These are phyloP conservation scores for Calonectria fujianensis DNA, from an alignment of 2,329 filamentous ascomycete genomes.

Conservation along the genomic window DNA sequence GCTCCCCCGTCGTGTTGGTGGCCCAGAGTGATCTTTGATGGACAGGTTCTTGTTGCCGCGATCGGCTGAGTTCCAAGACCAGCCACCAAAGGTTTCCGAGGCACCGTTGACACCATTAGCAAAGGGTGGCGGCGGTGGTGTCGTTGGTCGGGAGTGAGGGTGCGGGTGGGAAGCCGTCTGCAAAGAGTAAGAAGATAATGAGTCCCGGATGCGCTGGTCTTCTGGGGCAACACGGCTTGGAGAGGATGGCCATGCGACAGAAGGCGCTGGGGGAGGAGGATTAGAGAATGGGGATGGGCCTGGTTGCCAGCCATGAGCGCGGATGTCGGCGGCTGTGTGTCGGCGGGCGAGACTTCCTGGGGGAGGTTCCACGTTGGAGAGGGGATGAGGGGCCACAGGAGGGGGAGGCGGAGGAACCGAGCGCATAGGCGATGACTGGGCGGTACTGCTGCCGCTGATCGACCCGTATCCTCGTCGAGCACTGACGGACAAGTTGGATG, in stretches of 20 bases:
- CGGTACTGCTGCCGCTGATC: slow-evolving; percentile 81
- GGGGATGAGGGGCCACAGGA: slow-evolving; percentile 78
- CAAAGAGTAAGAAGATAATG: slow-evolving; percentile 73
- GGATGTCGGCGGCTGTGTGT: slow-evolving; percentile 97
- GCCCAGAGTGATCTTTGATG: slow-evolving; percentile 73
- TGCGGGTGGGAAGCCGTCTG: slow-evolving; percentile 64
- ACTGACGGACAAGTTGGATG: slow-evolving; percentile 86
- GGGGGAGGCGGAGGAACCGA: slow-evolving; percentile 80
- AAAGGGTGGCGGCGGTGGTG: slow-evolving; percentile 70
- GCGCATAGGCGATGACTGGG: slow-evolving; percentile 82
- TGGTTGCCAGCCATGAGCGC: slow-evolving; percentile 86
- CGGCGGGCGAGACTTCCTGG: slow-evolving; percentile 84
- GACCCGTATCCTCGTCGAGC: slow-evolving; percentile 90
- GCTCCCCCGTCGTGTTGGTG: slow-evolving; percentile 74
- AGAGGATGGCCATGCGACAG: slow-evolving; percentile 73
- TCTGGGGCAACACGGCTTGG: slow-evolving; percentile 70
- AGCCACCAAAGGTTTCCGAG: slow-evolving; percentile 70
- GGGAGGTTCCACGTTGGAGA: slow-evolving; percentile 77
- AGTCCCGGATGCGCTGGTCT: slow-evolving; percentile 75
- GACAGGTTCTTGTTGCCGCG: slow-evolving; percentile 71
- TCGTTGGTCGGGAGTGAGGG: slow-evolving; percentile 73
- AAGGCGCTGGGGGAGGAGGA: slow-evolving; percentile 57
- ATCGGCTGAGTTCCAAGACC: slow-evolving; percentile 73
- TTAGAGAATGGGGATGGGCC: slow-evolving; percentile 78
- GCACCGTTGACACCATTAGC: slow-evolving; percentile 64